Base-by-base conservation (phyloP, 2,329 filamentous ascomycete species). In the Penicillium psychrosexuale region DNA sequence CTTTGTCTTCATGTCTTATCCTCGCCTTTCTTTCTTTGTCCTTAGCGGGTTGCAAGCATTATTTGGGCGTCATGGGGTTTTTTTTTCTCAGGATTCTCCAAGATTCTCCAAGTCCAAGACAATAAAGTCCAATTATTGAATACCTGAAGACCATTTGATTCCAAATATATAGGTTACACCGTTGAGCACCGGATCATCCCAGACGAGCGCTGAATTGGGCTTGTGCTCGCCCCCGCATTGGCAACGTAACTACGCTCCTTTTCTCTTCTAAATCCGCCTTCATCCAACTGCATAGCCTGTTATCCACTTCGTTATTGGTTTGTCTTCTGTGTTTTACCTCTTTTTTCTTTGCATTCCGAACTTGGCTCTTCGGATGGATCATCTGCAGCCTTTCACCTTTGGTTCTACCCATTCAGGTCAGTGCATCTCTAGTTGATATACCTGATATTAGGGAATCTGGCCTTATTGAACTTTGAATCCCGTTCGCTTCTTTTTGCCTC, bases 361-460 rank as follows among this genome's bases (percentile, higher is more conserved):
- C 37, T 30, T 50, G 37, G 40, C 45, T 55, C 59, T 59, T 55
- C 55, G 61, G 61, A 66, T 65, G 62, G 62, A 65, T 58, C 56
- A 63, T 54, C 60, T 59, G 53, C 61, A 64, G 55, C 52, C 60
- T 15, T 59, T 56, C 36, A 50, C 53, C 42, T 60, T 57, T 22
- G 51, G 49, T 49, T 51, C 57, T 64, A 58, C 61, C 52, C 52
- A 53, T 62, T 61, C 62, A 66, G 66, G 65, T 68, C 63, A 42
- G 66, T 67, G 50, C 56, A 24, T 63, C 51, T 19, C 17, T 43
- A 3, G 34, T 30, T 28, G 30, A 42, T 34, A 53, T 34, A 47
- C 17, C 13, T 34, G 8, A 34, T 31, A 19, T 40, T 47, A 44
- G 33, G 38, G 30, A 49, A 42, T 19, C 9, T 15, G 13, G 27